Conservation (phyloP, 345 rosid genomes). For the Syzygium jambos region DNA sequence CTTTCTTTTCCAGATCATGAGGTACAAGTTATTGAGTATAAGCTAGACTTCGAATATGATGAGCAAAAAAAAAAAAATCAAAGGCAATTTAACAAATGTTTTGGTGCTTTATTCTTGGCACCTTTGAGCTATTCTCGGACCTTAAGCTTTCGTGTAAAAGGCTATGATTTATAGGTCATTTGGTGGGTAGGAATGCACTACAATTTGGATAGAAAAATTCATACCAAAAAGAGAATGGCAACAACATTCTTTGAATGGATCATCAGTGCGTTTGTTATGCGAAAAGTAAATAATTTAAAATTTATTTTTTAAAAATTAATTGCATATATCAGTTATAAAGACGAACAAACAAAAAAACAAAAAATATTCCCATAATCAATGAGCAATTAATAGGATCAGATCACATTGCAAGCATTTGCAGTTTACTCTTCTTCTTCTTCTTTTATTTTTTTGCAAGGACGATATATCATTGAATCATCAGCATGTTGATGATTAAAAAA, state of each 20-base stretch:
- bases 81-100: background rate
- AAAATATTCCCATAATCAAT: background rate
- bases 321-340: accelerated
- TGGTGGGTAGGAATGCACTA: background rate
- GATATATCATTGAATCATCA: background rate
- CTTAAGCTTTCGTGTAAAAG: background rate
- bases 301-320: background rate
- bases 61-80: background rate
- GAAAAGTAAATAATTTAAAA: background rate
- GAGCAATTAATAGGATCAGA: background rate
- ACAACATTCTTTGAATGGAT: background rate
- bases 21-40: background rate
- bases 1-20: background rate
- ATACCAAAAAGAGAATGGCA: background rate
- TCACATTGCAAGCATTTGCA: background rate
- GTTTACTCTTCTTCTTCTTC: background rate
- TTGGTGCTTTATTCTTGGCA: background rate
- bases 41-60: background rate
- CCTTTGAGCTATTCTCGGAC: background rate
- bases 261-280: accelerated
- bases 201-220: background rate
- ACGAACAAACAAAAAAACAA: accelerated
- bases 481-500: background rate
- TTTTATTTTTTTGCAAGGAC: background rate
- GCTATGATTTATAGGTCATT: background rate